Conservation (phyloP, 1,139 yeast genomes). For the Debaryomyces nepalensis region DNA sequence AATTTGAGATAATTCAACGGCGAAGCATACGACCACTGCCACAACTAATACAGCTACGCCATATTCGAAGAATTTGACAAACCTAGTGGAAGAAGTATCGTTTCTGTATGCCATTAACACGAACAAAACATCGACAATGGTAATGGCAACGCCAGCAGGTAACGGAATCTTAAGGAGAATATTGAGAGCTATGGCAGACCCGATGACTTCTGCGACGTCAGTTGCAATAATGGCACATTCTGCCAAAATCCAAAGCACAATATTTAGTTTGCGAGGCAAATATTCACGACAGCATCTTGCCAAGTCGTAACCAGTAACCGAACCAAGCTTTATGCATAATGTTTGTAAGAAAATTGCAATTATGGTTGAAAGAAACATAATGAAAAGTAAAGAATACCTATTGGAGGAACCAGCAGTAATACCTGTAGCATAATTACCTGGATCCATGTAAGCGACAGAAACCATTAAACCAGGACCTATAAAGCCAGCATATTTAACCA, state of each 20-base stretch:
- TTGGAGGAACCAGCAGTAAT: slow-evolving; percentile 78
- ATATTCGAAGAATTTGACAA: slow-evolving; percentile 68
- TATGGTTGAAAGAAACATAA: slow-evolving; percentile 67
- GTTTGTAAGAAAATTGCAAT: slow-evolving; percentile 77
- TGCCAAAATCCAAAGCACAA: slow-evolving; percentile 65
- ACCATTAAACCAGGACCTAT: slow-evolving; percentile 83
- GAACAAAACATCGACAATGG: slow-evolving; percentile 71
- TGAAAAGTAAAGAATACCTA: slow-evolving; percentile 64
- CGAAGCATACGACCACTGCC: slow-evolving; percentile 73
- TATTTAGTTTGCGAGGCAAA: slow-evolving; percentile 65
- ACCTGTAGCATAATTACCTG: slow-evolving; percentile 85
- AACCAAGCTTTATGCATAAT: slow-evolving; percentile 73
- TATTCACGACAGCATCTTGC: slow-evolving; percentile 70
- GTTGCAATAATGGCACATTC: slow-evolving; percentile 84
- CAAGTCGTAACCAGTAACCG: slow-evolving; percentile 79
- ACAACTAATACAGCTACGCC: slow-evolving; percentile 69
- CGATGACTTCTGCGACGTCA: slow-evolving; percentile 86
- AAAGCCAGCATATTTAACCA: slow-evolving; percentile 56
- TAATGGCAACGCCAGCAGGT: slow-evolving; percentile 77
- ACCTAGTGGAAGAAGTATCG: slow-evolving; percentile 64
- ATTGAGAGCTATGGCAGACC: slow-evolving; percentile 83
- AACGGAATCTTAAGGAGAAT: slow-evolving; percentile 69
- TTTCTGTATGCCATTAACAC: slow-evolving; percentile 78
- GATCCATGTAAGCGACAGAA: slow-evolving; percentile 81
- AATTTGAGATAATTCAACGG: slow-evolving; percentile 64